Evolutionary conservation across 495 filamentous ascomycete genomes (phyloP).

Genomic region (Aspergillus leporis): DNA sequence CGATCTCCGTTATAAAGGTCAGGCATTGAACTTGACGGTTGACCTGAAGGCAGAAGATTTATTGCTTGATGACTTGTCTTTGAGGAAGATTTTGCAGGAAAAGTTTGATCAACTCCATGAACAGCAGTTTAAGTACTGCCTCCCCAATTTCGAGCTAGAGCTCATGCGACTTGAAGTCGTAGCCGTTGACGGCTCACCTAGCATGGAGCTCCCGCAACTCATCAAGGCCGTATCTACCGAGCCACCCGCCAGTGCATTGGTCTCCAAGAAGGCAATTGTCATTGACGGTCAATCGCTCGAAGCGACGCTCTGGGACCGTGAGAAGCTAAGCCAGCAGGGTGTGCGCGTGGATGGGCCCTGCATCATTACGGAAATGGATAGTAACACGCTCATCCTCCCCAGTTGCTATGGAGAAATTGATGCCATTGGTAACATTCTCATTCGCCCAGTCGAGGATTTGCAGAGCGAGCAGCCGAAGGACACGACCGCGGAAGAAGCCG

Average conservation of each 20-base stretch:
- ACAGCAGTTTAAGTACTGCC: slow-evolving; percentile 48
- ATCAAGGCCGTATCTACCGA: slow-evolving; percentile 18
- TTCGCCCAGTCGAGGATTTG: slow-evolving; percentile 33
- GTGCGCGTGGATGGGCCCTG: slow-evolving; percentile 43
- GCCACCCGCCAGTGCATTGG: slow-evolving; percentile 33
- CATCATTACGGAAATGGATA: slow-evolving; percentile 52
- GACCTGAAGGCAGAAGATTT: slow-evolving; percentile 35
- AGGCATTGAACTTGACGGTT: slow-evolving; percentile 47
- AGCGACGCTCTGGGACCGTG: slow-evolving; percentile 46
- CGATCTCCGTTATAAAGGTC: slow-evolving; percentile 50
- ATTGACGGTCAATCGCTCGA: slow-evolving; percentile 38
- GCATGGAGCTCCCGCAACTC: slow-evolving; percentile 40
- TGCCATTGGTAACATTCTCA: slow-evolving; percentile 42
- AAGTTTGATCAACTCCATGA: slow-evolving; percentile 45
- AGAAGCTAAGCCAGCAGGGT: slow-evolving; percentile 40
- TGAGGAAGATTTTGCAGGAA: slow-evolving; percentile 28
- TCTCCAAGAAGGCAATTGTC: slow-evolving; percentile 36
- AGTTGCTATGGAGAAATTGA: slow-evolving; percentile 28
- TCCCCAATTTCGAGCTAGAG: slow-evolving; percentile 45
- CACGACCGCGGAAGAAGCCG: slow-evolving; percentile 25
- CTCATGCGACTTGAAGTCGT: slow-evolving; percentile 49
- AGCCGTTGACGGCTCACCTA: slow-evolving; percentile 39
- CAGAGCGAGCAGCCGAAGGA: not conserved
- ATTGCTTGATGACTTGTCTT: slow-evolving; percentile 16
- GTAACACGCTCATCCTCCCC: slow-evolving; percentile 50